Evolutionary conservation across 2,329 filamentous ascomycete genomes (phyloP).

Genomic region (Coleophoma cylindrospora): DNA sequence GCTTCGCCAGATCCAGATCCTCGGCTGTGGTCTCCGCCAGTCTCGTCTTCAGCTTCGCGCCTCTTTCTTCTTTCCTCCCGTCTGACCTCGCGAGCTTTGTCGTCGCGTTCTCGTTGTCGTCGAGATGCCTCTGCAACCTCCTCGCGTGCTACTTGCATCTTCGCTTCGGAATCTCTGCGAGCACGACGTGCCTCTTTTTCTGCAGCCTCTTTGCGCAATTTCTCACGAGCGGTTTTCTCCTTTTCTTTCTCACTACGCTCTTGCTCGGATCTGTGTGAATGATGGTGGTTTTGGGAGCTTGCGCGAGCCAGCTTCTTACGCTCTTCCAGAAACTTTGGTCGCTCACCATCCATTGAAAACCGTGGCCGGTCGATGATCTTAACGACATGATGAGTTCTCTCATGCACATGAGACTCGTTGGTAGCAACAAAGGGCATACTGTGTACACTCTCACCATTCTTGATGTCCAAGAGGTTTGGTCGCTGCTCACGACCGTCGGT

Average conservation of each 20-base stretch:
- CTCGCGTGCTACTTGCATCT: conserved; percentile 14
- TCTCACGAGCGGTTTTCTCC: conserved; percentile 1
- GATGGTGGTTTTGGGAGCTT: conserved; percentile 2
- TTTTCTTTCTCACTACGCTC: conserved; percentile 5
- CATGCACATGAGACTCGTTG: neutral
- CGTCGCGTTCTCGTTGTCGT: conserved; percentile 15
- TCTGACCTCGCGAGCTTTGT: conserved; percentile 14
- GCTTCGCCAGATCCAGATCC: neutral
- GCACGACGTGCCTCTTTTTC: conserved; percentile 17
- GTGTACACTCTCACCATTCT: neutral
- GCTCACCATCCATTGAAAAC: conserved; percentile 14
- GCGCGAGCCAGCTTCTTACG: conserved; percentile 3
- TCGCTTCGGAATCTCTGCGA: conserved; percentile 16
- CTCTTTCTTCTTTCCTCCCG: conserved; percentile 16
- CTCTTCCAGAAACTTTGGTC: conserved; percentile 5
- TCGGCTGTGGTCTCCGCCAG: conserved; percentile 1
- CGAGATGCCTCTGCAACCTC: conserved; percentile 15
- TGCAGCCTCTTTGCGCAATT: conserved; percentile 12
- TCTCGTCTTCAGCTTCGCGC: conserved; percentile 15
- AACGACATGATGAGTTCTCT: neutral
- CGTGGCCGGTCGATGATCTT: conserved; percentile 1
- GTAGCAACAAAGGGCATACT: conserved; percentile 1
- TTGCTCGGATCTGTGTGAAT: conserved; percentile 10
- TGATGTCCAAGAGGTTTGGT: neutral
- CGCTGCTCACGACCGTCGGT: neutral